phyloP scores from a whole-genome alignment of 441 rosid genomes.

The Pelargonium hybrid region DNA sequence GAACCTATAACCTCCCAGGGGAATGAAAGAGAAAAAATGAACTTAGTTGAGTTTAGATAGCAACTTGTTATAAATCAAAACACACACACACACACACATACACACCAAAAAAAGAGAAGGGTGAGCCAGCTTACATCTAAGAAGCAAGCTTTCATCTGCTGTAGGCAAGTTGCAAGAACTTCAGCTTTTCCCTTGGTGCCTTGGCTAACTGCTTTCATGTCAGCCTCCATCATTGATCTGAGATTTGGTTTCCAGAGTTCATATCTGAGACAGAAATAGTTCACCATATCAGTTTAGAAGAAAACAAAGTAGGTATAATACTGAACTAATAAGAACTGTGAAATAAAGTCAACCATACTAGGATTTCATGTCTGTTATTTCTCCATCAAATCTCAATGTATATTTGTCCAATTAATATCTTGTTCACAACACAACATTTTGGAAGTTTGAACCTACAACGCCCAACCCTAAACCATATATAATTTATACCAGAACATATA shows the following conservation, averaged over 20 bases:
- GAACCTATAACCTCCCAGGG: not conserved
- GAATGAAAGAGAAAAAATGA: not conserved
- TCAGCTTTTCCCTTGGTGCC: constrained; percentile 72
- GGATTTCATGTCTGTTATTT: not conserved
- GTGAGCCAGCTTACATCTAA: constrained; percentile 57
- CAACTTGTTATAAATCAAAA: not conserved
- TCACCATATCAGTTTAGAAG: not conserved
- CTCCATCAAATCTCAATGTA: not conserved
- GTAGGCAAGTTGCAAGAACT: constrained; percentile 75
- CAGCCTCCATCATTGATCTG: constrained; percentile 84
- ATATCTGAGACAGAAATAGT: constrained; percentile 38
- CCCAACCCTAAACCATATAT: not conserved
- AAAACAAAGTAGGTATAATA: constrained; percentile 2
- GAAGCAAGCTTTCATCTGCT: constrained; percentile 97
- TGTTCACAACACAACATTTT: not conserved
- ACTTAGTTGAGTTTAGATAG: not conserved
- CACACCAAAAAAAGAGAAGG: not conserved
- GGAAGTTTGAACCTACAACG: not conserved
- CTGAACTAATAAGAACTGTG: not conserved
- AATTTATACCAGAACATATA: not conserved
- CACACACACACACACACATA: no score
- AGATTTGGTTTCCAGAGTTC: constrained; percentile 98
- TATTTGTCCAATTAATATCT: not conserved
- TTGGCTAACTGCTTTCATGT: constrained; percentile 88
- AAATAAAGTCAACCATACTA: not conserved